Evolutionary conservation across 2,329 filamentous ascomycete species (phyloP).

Genomic region (Neobulgaria alba): DNA sequence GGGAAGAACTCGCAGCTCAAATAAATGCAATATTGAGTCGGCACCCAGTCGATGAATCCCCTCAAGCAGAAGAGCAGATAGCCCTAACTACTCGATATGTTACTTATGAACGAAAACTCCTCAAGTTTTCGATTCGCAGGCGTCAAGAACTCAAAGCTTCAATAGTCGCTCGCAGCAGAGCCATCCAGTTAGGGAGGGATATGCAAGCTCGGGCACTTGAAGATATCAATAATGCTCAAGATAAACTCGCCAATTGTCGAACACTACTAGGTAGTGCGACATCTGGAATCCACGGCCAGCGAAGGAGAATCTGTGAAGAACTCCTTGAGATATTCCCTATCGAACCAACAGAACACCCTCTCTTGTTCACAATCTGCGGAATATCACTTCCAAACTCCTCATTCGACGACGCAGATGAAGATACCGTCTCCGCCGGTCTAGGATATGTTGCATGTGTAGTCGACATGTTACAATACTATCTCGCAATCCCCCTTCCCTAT

Average conservation of each 20-base stretch:
- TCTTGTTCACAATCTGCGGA: slow-evolving; percentile 77
- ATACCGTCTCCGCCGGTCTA: slow-evolving; percentile 70
- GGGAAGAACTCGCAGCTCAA: slow-evolving; percentile 65
- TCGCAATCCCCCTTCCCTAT: slow-evolving; percentile 72
- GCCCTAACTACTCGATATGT: slow-evolving; percentile 46
- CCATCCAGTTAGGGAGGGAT: slow-evolving; percentile 56
- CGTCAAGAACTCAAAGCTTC: slow-evolving; percentile 61
- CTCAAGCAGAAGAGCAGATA: slow-evolving; percentile 41
- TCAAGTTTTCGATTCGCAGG: slow-evolving; percentile 52
- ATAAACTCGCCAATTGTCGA: slow-evolving; percentile 49
- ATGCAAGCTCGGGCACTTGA: slow-evolving; percentile 49
- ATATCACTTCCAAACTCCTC: slow-evolving; percentile 72
- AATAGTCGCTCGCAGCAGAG: slow-evolving; percentile 53
- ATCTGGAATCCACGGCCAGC: slow-evolving; percentile 71
- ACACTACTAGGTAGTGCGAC: slow-evolving; percentile 46
- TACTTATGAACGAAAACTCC: slow-evolving; percentile 53
- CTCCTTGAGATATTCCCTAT: slow-evolving; percentile 75
- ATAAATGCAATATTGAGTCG: slow-evolving; percentile 54
- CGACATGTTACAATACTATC: slow-evolving; percentile 71
- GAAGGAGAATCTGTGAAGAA: slow-evolving; percentile 80
- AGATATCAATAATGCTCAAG: slow-evolving; percentile 53
- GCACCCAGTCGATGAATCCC: slow-evolving; percentile 35
- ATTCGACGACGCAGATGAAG: slow-evolving; percentile 62
- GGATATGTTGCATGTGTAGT: slow-evolving; percentile 72
- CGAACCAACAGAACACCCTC: slow-evolving; percentile 51